A percentile compares a stretch with the other conserved stretches of the same genome.
phyloP scores from a whole-genome alignment of 2,329 filamentous ascomycete genomes.

The Tolypocladium sp. region DNA sequence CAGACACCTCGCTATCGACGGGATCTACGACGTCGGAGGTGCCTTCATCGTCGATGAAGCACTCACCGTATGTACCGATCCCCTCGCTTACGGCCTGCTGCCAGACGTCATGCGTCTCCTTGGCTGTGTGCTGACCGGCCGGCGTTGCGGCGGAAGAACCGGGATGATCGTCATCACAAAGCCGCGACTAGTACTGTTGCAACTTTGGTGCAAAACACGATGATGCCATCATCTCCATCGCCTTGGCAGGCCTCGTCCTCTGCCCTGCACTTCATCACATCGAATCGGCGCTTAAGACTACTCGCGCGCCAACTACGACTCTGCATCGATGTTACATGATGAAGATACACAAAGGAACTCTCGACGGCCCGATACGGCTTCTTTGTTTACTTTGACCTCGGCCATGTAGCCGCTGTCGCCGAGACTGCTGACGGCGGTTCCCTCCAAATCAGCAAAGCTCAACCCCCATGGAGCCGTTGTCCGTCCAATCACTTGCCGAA shows the following conservation, averaged over 20 bases:
- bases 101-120: neutral
- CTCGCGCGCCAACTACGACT: neutral
- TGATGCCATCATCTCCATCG: neutral
- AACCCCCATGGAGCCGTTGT: neutral
- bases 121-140: neutral
- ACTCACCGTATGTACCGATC: constrained; percentile 4
- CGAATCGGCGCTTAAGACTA: neutral
- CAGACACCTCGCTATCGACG: neutral
- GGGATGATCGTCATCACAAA: constrained; percentile 5
- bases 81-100: neutral
- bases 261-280: neutral
- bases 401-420: neutral
- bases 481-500: neutral
- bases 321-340: neutral
- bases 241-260: neutral
- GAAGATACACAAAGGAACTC: neutral
- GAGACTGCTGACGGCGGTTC: neutral
- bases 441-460: neutral
- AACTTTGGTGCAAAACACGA: neutral
- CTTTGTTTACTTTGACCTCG: neutral
- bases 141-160: constrained; percentile 4
- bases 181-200: neutral
- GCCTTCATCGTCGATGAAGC: constrained; percentile 7
- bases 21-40: neutral
- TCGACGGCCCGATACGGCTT: neutral